Conservation (phyloP, 805 yeast genomes). For the Metschnikowia lochheadii region DNA sequence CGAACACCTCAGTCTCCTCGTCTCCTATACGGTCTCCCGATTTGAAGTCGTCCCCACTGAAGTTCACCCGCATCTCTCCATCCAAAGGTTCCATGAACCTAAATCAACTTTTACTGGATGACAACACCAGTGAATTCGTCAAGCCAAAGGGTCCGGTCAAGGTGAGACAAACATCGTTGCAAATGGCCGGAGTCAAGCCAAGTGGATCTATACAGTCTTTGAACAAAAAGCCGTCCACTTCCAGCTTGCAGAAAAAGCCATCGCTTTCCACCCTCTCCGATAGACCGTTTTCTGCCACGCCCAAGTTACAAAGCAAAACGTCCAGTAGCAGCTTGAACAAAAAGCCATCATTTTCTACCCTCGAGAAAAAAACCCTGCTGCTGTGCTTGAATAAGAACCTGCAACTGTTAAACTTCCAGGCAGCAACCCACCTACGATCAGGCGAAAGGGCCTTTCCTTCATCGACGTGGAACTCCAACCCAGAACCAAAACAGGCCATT, state of each 20-base stretch:
- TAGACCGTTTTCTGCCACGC: slow-evolving; percentile 12
- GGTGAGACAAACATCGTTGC: slow-evolving; percentile 28
- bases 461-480: not conserved
- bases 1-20: not conserved
- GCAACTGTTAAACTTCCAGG: not conserved
- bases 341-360: slow-evolving; percentile 11
- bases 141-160: slow-evolving; percentile 25
- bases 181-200: slow-evolving; percentile 31
- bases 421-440: slow-evolving; percentile 1
- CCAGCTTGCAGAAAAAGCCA: slow-evolving; percentile 9
- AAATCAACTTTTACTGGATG: slow-evolving; percentile 26
- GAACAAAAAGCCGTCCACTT: not conserved
- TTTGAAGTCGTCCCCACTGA: slow-evolving; percentile 12
- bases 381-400: not conserved
- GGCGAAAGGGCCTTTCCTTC: not conserved
- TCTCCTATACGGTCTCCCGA: not conserved
- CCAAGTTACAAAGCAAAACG: slow-evolving; percentile 18
- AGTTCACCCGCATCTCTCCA: slow-evolving; percentile 29
- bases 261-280: slow-evolving; percentile 5
- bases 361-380: slow-evolving; percentile 11
- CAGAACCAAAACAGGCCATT: not conserved
- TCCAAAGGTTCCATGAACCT: slow-evolving; percentile 39
- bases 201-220: not conserved
- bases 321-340: slow-evolving; percentile 8
- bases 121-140: slow-evolving; percentile 16